A percentile compares a stretch with the other conserved stretches of the same genome.
phyloP scores from a whole-genome alignment of 495 filamentous ascomycete genomes.

The Tuber brumale region DNA sequence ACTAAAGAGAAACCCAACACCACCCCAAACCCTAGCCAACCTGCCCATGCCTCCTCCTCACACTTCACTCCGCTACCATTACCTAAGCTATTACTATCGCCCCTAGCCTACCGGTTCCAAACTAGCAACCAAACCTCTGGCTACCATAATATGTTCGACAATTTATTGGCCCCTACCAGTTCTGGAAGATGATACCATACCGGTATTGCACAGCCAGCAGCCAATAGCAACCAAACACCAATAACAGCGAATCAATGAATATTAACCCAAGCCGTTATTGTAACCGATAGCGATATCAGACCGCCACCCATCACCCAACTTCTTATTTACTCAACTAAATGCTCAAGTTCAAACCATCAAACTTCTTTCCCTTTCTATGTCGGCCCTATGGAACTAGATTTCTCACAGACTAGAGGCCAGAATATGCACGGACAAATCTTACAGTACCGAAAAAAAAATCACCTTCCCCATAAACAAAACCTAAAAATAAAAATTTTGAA shows the following conservation, averaged over 20 bases:
- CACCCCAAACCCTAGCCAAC: background rate
- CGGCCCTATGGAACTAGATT: background rate
- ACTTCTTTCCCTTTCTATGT: background rate
- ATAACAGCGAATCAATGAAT: background rate
- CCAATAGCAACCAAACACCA: background rate
- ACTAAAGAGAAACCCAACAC: background rate
- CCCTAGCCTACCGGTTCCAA: background rate
- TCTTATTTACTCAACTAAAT: background rate
- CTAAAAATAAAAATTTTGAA: background rate
- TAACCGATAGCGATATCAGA: constrained; percentile 5
- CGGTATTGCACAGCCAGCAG: background rate
- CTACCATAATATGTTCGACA: background rate
- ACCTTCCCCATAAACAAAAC: background rate
- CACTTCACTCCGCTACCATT: background rate
- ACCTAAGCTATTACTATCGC: background rate
- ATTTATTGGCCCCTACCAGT: background rate
- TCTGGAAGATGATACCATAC: background rate
- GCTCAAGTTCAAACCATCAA: background rate
- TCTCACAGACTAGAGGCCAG: background rate
- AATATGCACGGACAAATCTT: background rate
- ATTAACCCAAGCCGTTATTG: background rate
- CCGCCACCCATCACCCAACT: background rate
- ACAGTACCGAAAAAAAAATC: background rate
- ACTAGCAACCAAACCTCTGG: background rate
- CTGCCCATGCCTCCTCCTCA: background rate